These are phyloP conservation scores for Boletus coccyginus DNA, from an alignment of 768 basidiomycete genomes.

Conservation along the genomic window DNA sequence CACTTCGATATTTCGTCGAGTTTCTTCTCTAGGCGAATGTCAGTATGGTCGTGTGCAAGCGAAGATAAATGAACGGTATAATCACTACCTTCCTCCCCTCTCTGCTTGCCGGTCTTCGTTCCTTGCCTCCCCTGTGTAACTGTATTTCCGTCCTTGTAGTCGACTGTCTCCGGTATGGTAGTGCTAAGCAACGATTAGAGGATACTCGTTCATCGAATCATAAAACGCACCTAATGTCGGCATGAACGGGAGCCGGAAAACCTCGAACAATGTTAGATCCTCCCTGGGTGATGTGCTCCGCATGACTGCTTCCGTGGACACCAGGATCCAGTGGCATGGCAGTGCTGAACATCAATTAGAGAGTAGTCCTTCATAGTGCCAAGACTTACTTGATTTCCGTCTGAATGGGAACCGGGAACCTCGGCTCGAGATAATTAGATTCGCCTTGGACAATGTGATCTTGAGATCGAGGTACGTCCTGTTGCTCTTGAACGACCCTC, in stretches of 20 bases:
- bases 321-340: background rate
- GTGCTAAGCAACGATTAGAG: background rate
- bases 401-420: background rate
- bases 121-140: background rate
- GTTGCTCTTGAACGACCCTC: background rate
- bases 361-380: too few relatives aligned
- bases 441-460: background rate
- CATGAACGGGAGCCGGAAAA: too few relatives aligned
- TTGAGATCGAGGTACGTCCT: background rate
- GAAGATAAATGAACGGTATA: background rate
- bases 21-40: background rate
- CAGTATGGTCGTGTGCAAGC: background rate
- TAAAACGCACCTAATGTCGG: background rate
- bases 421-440: too few relatives aligned
- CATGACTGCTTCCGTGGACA: too few relatives aligned
- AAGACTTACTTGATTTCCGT: background rate
- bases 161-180: too few relatives aligned
- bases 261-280: background rate
- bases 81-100: background rate
- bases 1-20: background rate
- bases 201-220: background rate
- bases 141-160: background rate
- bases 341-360: background rate
- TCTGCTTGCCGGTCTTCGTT: background rate
- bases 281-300: background rate